phyloP scores from a whole-genome alignment of 2,329 filamentous ascomycete genomes.

The Thelonectria olida region DNA sequence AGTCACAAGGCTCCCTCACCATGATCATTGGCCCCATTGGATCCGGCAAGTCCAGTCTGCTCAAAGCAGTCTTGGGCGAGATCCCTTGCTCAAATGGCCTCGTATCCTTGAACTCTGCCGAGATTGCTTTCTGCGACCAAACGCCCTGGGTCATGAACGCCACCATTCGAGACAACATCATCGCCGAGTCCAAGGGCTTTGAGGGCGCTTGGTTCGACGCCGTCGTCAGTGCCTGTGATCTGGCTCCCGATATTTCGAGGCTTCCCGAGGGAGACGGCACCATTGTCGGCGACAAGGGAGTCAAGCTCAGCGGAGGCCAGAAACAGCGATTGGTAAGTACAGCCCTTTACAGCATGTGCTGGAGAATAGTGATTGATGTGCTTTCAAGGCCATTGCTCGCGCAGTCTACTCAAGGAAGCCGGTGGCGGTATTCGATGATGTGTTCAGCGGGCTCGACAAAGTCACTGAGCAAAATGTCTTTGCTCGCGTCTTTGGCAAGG shows the following conservation, averaged over 20 bases:
- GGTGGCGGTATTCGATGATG: conserved; percentile 50
- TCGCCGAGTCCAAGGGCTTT: background rate
- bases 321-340: conserved; percentile 34
- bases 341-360: background rate
- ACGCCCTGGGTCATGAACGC: conserved; percentile 4
- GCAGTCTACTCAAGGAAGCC: conserved; percentile 45
- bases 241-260: background rate
- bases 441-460: conserved; percentile 52
- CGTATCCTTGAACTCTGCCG: background rate
- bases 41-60: conserved; percentile 45
- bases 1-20: too few relatives aligned
- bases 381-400: conserved; percentile 42
- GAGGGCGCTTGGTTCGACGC: conserved; percentile 25
- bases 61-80: conserved; percentile 44
- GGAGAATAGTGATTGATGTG: background rate
- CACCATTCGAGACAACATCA: conserved; percentile 10
- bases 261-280: conserved; percentile 1
- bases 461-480: conserved; percentile 54
- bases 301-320: conserved; percentile 6
- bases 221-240: background rate
- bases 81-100: conserved; percentile 19
- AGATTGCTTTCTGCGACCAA: conserved; percentile 15
- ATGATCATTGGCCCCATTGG: conserved; percentile 47
- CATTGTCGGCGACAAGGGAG: conserved; percentile 9
- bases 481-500: conserved; percentile 46